These are phyloP conservation scores for Annulohypoxylon bovei DNA, from an alignment of 495 filamentous ascomycete species.

Conservation along the genomic window DNA sequence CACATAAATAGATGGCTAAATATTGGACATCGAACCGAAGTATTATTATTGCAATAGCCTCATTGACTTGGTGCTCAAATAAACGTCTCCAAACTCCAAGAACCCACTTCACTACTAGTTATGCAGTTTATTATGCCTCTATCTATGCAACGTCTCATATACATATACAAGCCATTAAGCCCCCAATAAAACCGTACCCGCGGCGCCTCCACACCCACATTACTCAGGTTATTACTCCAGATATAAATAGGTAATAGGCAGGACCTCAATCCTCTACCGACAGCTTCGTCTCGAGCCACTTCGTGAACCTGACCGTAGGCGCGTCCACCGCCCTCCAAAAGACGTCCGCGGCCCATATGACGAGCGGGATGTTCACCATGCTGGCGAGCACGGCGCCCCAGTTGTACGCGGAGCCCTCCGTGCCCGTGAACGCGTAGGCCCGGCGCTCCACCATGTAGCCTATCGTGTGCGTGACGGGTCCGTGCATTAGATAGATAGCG, in stretches of 20 bases:
- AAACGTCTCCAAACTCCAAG: not conserved
- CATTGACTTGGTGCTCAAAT: not conserved
- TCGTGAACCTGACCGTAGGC: constrained; percentile 57
- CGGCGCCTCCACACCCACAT: not conserved
- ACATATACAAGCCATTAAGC: constrained; percentile 4
- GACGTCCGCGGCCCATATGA: constrained; percentile 57
- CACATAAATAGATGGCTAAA: not conserved
- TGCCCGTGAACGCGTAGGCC: constrained; percentile 49
- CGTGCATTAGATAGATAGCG: constrained; percentile 64
- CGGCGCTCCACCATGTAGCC: constrained; percentile 52
- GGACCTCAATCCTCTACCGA: constrained; percentile 18
- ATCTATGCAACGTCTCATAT: constrained; percentile 7
- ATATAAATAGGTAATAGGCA: not conserved
- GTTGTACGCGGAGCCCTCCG: constrained; percentile 47
- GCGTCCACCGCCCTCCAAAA: constrained; percentile 59
- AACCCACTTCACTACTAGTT: not conserved
- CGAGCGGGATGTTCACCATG: constrained; percentile 49
- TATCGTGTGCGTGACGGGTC: constrained; percentile 58
- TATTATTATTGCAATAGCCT: not conserved
- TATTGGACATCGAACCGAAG: too few relatives aligned
- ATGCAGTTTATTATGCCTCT: constrained; percentile 9
- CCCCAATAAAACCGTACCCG: constrained; percentile 15
- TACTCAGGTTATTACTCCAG: not conserved
- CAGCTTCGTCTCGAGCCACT: constrained; percentile 52
- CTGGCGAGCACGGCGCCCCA: constrained; percentile 49